Base-by-base conservation (phyloP, 2,329 filamentous ascomycete genomes). In the Aspergillus phoenicis region DNA sequence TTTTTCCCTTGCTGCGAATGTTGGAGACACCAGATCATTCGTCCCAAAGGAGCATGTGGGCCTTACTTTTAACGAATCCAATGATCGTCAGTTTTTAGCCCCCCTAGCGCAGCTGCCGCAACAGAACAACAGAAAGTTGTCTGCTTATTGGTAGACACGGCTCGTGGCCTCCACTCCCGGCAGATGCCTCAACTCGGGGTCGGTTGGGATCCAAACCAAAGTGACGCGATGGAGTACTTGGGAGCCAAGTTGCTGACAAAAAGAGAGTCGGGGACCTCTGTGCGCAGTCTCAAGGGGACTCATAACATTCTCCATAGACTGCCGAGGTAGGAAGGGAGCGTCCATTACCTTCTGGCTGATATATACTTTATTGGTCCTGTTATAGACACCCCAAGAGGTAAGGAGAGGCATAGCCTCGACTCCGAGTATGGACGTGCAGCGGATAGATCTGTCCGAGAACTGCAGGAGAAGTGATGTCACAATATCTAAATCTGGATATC, bases 21-120 rank as follows among this genome's bases (percentile, higher is more conserved):
- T 39, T 43, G 30, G 51, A 26, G 26, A 53, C 30, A 5, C 28
- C 41, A 49, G 1, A 28, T 49, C 15, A 24, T 28, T 30, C 10
- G 45, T 49, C 47, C 47, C 24, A 51, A 30, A 51, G 26, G 8
- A 30, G 47, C 10, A 8, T 6, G 24, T 30, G 24, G 24, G 24
- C 4, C 47, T 5, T 17, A n/a, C 7, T 11, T 3, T 30, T 6
- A 30, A 11, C 28, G 33, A 15, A 22, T 59, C 57, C 57, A 59
- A 59, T 59, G 49, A 47, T 43, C 24, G 43, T 56, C 28, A 28
- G 17, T 56, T 26, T 8, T 33, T 33, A 26, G 17, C 39, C 39
- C 53, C 53, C 52, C 53, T 56, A 43, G 53, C 52, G 39, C 39
- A 36, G 20, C 30, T 28, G 52, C 52, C 26, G 36, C 52, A 53